Base-by-base conservation (phyloP, 2,329 filamentous ascomycete species). In the Botrytis deweyae region DNA sequence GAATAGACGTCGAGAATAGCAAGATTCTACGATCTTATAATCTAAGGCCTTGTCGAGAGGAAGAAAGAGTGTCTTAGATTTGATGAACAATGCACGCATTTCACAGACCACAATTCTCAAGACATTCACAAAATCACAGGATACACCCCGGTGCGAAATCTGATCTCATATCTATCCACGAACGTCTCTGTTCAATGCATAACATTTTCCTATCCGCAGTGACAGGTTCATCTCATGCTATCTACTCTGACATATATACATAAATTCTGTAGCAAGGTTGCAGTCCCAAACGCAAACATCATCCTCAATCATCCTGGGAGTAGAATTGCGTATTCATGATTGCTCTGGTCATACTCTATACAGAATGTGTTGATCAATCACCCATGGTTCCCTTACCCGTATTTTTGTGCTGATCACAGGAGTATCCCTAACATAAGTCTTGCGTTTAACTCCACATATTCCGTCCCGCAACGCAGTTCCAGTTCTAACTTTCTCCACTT, bases 401-500 rank as follows among this genome's bases (percentile, higher is more conserved):
- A 44, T 33, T 20, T 1, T 29, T 22, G 5, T 3, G 20, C 20
- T 14, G 7, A 46, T 22, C 16, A 52, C 33, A 5, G 8, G 25
- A n/a, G 8, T 2, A 4, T 22, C 14, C 1, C n/a, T 29, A 20
- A 1, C 14, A 12, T 2, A 18, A 20, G 8, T 7, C 9, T 55
- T 18, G 22, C 33, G 33, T 29, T 46, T 25, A n/a, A 29, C n/a
- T 33, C 65, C 40, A 58, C 25, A 55, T 14, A 8, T 9, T 14
- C 2, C 49, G 7, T 33, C 12, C 14, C 25, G 2, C 4, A n/a
- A 8, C 22, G 5, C 5, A 7, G 12, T 14, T 16, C 33, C 33
- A 12, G 18, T 20, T 55, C 3, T 16, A 38, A 38, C 38, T 38
- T 38, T 3, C 36, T 38, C 22, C 44, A 10, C 14, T 52, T 14